A percentile compares a stretch with the other conserved stretches of the same genome.
Evolutionary conservation across 805 yeast species (phyloP).

Genomic region (Yarrowia sp.): DNA sequence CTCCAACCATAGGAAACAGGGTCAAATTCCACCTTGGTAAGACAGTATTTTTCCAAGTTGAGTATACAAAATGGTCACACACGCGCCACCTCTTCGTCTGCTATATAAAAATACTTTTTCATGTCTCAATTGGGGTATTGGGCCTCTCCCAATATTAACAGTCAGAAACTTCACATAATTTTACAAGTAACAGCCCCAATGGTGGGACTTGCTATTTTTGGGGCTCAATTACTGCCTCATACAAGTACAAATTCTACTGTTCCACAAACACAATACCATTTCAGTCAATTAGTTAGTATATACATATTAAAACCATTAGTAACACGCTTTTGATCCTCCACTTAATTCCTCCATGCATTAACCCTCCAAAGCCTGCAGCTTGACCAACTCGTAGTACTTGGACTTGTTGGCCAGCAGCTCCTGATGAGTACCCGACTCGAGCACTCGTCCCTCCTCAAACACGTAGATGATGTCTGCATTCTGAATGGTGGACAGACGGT

Average conservation of each 20-base stretch:
- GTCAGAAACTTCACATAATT: too few relatives aligned
- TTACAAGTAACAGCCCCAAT: too few relatives aligned
- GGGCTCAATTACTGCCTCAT: too few relatives aligned
- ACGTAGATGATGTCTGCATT: slow-evolving; percentile 61
- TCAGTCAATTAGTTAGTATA: slow-evolving; percentile 4
- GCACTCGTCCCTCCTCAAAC: slow-evolving; percentile 57
- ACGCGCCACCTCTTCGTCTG: too few relatives aligned
- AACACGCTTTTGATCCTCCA: not conserved
- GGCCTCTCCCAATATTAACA: too few relatives aligned
- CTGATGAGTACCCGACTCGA: slow-evolving; percentile 55
- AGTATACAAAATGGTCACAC: too few relatives aligned
- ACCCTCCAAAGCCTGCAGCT: slow-evolving; percentile 40
- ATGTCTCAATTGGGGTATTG: too few relatives aligned
- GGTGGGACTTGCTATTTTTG: too few relatives aligned
- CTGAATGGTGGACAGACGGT: slow-evolving; percentile 67
- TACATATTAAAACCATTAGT: slow-evolving; percentile 4
- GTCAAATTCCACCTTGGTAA: too few relatives aligned
- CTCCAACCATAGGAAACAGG: too few relatives aligned
- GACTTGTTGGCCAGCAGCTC: slow-evolving; percentile 44
- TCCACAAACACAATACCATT: not conserved
- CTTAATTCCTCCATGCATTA: not conserved
- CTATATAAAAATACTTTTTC: too few relatives aligned
- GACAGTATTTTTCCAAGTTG: too few relatives aligned
- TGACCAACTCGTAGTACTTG: slow-evolving; percentile 42
- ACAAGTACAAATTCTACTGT: not conserved